Conservation (phyloP, 2,329 filamentous ascomycete genomes). For the Colletotrichum sp. region DNA sequence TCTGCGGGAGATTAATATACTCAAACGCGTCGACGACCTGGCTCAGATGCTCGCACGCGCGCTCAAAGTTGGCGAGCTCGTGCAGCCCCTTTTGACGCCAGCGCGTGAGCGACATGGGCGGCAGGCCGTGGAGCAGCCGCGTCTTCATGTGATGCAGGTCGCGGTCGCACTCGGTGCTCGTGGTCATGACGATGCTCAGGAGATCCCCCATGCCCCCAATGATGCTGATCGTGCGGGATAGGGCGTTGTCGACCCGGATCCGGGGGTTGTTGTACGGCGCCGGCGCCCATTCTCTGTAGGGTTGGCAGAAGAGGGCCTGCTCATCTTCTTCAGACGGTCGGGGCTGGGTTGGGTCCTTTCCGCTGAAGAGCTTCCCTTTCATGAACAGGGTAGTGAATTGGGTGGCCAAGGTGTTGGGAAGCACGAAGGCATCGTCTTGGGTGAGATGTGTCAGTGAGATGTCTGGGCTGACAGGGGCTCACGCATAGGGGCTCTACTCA, state of each 20-base stretch:
- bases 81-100: not conserved
- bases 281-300: conserved; percentile 6
- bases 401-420: not conserved
- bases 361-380: not conserved
- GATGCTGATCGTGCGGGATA: not conserved
- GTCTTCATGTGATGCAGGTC: conserved; percentile 9
- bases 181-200: not conserved
- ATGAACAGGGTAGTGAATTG: not conserved
- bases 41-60: not conserved
- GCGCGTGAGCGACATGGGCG: not conserved
- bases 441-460: not conserved
- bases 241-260: not conserved
- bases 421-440: not conserved
- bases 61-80: not conserved
- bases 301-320: not conserved
- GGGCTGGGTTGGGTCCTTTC: not conserved
- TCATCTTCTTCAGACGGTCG: not conserved
- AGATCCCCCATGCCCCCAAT: not conserved
- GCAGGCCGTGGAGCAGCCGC: not conserved
- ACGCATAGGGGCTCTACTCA: not conserved
- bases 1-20: conserved; percentile 2
- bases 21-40: not conserved
- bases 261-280: not conserved
- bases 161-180: not conserved
- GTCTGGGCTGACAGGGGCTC: not conserved